Evolutionary conservation across 176 grass and related monocot species (phyloP).

Genomic region (Cocos nucifera): DNA sequence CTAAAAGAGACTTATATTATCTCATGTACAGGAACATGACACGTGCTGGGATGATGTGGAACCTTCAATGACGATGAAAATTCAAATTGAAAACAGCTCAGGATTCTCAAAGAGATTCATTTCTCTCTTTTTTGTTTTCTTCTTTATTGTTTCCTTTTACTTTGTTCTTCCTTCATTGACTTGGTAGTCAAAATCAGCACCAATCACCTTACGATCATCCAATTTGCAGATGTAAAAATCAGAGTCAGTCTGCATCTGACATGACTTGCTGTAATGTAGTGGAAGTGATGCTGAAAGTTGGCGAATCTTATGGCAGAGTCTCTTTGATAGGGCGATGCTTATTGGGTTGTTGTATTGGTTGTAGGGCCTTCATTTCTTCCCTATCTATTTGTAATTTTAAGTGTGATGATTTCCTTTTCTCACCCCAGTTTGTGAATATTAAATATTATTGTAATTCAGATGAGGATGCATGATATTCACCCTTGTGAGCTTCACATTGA

Average conservation of each 20-base stretch:
- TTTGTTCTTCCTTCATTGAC: background rate
- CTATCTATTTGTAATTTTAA: background rate
- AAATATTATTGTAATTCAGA: background rate
- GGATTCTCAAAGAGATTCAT: conserved; percentile 1
- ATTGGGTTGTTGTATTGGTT: conserved; percentile 3
- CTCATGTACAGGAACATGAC: conserved; percentile 39
- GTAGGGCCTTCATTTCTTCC: background rate
- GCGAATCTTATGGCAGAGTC: background rate
- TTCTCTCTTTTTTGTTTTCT: background rate
- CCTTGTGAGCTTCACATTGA: too few relatives aligned
- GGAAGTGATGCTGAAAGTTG: background rate
- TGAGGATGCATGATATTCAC: too few relatives aligned
- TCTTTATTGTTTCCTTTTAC: background rate
- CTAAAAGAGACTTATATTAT: conserved; percentile 11
- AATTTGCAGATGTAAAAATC: background rate
- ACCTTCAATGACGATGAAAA: conserved; percentile 30
- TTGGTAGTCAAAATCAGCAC: conserved; percentile 3
- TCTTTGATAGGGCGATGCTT: background rate
- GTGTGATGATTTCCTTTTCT: background rate
- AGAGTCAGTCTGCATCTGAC: background rate
- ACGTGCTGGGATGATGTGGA: conserved; percentile 33
- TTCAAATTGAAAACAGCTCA: background rate
- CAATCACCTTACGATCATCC: background rate
- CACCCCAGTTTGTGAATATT: background rate
- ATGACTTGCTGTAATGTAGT: conserved; percentile 10